Evolutionary conservation across 805 yeast genomes (phyloP), one percentile per base, ranked within the genome.

Genomic region (Barnettozyma sp.): DNA sequence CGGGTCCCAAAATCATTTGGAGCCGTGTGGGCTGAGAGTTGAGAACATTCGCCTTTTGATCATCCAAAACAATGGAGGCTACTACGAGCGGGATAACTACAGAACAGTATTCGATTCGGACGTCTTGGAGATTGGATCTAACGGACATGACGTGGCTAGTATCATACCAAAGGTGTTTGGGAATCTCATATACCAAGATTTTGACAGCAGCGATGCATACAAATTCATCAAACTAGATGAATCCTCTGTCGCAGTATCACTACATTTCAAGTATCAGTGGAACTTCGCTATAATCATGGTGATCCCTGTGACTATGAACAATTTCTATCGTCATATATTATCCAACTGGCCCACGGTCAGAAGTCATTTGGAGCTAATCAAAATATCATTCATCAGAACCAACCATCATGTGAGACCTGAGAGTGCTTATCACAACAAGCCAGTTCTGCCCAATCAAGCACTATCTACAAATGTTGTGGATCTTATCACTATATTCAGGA

Each of bases 121-220:
- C 18, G 6, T 22, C 5, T n/a, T 20, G 20, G 30, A 28, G 26
- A 13, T 33, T 5, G 30, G 27, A 13, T 18, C 29, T 6, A 42
- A 43, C 28, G 36, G 41, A 16, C 52, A 49, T 35, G 13, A 36
- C 1, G 12, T 40, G 1, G 25, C 26, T 3, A 45, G 61, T 30
- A 41, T 65, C 30, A 52, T 57, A 35, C 66, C 63, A 19, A 56
- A 60, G 34, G 59, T 61, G 39, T 64, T 65, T 45, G 68, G 70
- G 2, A 63, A 66, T 12, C 59, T 62, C 4, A 48, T 65, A 12
- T 46, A 47, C 26, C 54, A 52, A 29, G 40, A 53, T 58, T 42
- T 53, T 45, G 38, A 56, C 21, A 18, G 30, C 22, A 37, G 33
- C 18, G 40, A 37, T 14, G 40, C 40, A 5, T 37, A 37, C 25